Conservation (phyloP, 805 yeast species). For the Komagataella kurtzmanii region DNA sequence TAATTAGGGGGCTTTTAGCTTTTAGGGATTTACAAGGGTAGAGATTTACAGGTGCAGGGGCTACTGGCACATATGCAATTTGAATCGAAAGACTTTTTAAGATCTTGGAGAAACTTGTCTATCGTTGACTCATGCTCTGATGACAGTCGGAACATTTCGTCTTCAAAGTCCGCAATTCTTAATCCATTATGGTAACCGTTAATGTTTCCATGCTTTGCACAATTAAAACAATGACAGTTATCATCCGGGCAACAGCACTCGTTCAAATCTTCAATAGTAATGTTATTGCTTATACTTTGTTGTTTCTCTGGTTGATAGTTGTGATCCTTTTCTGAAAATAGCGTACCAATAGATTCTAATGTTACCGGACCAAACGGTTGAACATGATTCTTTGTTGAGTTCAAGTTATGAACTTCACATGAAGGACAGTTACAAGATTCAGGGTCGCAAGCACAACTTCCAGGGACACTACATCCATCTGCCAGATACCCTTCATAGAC, state of each 20-base stretch:
- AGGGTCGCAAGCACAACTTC: not conserved
- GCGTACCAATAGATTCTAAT: not conserved
- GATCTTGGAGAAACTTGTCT: not conserved
- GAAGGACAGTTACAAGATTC: not conserved
- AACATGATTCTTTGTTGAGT: not conserved
- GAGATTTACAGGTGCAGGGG: not conserved
- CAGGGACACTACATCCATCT: not conserved
- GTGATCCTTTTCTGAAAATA: not conserved
- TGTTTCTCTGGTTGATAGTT: not conserved
- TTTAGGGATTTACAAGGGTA: not conserved
- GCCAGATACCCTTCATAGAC: not conserved
- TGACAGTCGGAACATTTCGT: not conserved
- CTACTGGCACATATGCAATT: not conserved
- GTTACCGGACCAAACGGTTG: not conserved
- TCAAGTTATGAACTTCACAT: not conserved
- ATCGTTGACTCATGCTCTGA: not conserved
- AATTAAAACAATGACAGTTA: constrained; percentile 15
- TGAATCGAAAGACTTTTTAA: not conserved
- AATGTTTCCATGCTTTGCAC: constrained; percentile 17
- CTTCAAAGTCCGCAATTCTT: not conserved
- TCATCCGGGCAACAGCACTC: constrained; percentile 19
- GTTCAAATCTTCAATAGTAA: constrained; percentile 6
- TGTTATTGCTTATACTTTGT: not conserved
- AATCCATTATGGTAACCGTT: not conserved
- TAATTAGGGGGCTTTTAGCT: not conserved